Evolutionary conservation across 2,329 filamentous ascomycete genomes (phyloP), one percentile per base, ranked within the genome.

Genomic region (Ramularia collo-cygni): DNA sequence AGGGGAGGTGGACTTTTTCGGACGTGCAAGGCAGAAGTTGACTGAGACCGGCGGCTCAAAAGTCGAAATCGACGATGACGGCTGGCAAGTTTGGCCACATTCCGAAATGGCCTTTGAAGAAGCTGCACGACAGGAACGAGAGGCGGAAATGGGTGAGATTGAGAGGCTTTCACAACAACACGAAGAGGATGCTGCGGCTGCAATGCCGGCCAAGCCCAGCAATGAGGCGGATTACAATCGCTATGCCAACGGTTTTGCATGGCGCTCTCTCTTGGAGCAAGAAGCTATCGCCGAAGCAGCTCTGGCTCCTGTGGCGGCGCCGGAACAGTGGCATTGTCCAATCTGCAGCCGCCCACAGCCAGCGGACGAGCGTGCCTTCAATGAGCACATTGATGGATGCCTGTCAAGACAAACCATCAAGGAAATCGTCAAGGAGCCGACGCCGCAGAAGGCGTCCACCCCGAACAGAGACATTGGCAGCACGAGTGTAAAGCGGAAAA

Each of bases 331-430:
- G 89, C 74, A 82, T 27, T 98, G 92, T 61, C 92, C 92, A 0
- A 85, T 96, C 31, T 98, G 92, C 61, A 66, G 69, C n/a, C 71
- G 81, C 12, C 81, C 85, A 0, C 89, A 95, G 56, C 56, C 69
- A 1, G 76, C 87, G 0, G 74, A 90, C 35, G 87, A 95, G 59
- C 73, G 72, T 32, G 68, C 66, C 1, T 94, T 96, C 64, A 98
- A 98, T 52, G 77, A 83, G 41, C 92, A 98, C 57, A 88, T 98
- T 37, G 92, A 98, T 60, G 75, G 84, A 7, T 98, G 92, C 60
- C 73, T 98, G 1, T 95, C 89, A 1, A 74, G 81, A 40, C 79
- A 85, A 56, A 85, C 87, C 0, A 96, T 98, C 53, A 82, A 82
- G 32, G 86, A 95, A 54, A 83, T 79, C 0, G 81, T 92, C 1